Conservation (phyloP, 2,329 filamentous ascomycete species). For the Fusarium oligoseptatum region DNA sequence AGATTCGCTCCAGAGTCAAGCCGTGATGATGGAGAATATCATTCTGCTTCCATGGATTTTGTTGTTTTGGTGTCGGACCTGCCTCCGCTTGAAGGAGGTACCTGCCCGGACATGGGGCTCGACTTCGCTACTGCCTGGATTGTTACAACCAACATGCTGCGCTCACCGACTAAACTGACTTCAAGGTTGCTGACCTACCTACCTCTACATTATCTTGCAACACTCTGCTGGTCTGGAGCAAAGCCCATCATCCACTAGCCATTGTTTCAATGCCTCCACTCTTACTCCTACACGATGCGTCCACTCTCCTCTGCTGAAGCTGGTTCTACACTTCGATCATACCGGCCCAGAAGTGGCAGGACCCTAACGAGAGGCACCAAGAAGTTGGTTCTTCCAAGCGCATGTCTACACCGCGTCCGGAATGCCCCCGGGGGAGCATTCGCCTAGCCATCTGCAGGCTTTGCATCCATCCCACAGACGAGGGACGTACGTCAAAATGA, state of each 20-base stretch:
- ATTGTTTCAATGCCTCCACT: background rate
- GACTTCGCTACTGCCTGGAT: background rate
- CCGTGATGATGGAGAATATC: background rate
- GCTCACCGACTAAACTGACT: conserved; percentile 9
- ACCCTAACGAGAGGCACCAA: background rate
- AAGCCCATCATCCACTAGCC: background rate
- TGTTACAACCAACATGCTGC: background rate
- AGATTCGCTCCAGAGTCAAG: background rate
- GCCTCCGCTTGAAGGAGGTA: background rate
- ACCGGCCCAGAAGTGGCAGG: background rate
- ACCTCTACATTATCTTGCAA: background rate
- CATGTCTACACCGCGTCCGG: conserved; percentile 2
- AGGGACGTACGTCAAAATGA: conserved; percentile 4
- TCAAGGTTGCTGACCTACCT: background rate
- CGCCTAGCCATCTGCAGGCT: conserved; percentile 1
- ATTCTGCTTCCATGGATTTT: background rate
- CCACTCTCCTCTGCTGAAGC: background rate
- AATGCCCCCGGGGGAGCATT: background rate
- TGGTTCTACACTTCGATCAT: background rate
- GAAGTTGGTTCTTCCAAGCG: background rate
- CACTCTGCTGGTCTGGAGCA: background rate
- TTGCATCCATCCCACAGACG: background rate
- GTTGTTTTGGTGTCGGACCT: background rate
- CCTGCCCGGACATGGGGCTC: background rate
- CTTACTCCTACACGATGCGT: background rate